Base-by-base conservation (phyloP, 192 early-diverging fungal species). In the Ambispora gerdemannii region DNA sequence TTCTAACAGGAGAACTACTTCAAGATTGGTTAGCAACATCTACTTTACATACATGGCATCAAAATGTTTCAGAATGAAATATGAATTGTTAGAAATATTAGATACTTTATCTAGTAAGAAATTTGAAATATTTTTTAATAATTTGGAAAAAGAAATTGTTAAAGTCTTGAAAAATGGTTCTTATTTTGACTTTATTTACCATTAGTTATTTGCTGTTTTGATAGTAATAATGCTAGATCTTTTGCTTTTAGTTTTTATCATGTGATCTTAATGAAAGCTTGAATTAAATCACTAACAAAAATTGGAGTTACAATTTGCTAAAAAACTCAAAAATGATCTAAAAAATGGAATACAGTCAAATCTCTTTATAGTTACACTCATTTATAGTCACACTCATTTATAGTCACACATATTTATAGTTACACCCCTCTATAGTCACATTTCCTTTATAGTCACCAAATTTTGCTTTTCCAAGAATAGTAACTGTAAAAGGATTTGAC, bases 41-140 rank as follows among this genome's bases (percentile, higher is more conserved):
- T n/a, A n/a, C n/a, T n/a, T n/a, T n/a, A n/a, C n/a, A n/a, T n/a
- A 63, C 31, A 10, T 63, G 35, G 22, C 4, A 43, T 63, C 19
- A 63, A 63, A 36, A 63, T 63, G 22, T 63, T 0, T n/a, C 61
- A 28, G 1, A 38, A 63, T 6, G 31, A 31, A 20, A 60, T 20
- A 63, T 24, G 22, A 63, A 24, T 43, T 63, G 43, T 63, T 43
- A 17, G 34, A 43, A 43, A 36, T 36, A 19, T 0, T 63, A 0
- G 36, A 63, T 2, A 0, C 15, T 2, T 25, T 63, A 10, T 0
- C 3, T 0, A 25, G 1, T 20, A 15, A 63, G 8, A 15, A 63
- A 43, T 63, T 22, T 8, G 61, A 10, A 8, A 1, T 2, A 43
- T 24, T 63, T 0, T 63, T 36, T 43, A 11, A 43, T 63, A 43